phyloP scores from a whole-genome alignment of 2,329 filamentous ascomycete genomes.

The Pyrenophora tritici-repentis region DNA sequence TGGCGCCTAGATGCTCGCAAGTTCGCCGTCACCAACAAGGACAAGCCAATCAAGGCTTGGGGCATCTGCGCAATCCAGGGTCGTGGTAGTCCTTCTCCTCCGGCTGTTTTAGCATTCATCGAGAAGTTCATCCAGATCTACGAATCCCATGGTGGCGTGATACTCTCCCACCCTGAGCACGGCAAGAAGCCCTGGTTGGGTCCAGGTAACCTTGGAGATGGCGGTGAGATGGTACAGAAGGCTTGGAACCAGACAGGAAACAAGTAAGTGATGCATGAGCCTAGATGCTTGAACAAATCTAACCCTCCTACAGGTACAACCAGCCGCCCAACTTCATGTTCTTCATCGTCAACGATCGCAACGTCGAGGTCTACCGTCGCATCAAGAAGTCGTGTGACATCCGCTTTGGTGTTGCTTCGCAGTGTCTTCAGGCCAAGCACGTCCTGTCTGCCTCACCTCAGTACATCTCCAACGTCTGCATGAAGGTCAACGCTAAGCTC shows the following conservation, averaged over 20 bases:
- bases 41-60: slow-evolving; percentile 69
- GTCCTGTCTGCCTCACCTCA: slow-evolving; percentile 73
- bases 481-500: slow-evolving; percentile 97
- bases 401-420: slow-evolving; percentile 79
- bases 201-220: slow-evolving; percentile 37
- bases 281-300: not conserved
- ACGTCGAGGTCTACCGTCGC: slow-evolving; percentile 74
- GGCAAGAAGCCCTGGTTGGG: slow-evolving; percentile 42
- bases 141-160: slow-evolving; percentile 63
- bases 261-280: slow-evolving; percentile 27
- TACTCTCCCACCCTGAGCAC: slow-evolving; percentile 45
- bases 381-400: slow-evolving; percentile 91
- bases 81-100: slow-evolving; percentile 52
- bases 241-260: slow-evolving; percentile 63
- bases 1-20: slow-evolving; percentile 84
- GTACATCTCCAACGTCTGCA: slow-evolving; percentile 89
- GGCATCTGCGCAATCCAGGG: slow-evolving; percentile 70
- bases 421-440: slow-evolving; percentile 75
- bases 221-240: slow-evolving; percentile 58
- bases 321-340: slow-evolving; percentile 75
- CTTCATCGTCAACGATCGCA: slow-evolving; percentile 74
- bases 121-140: slow-evolving; percentile 67
- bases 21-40: slow-evolving; percentile 69
- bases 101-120: slow-evolving; percentile 59
- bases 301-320: slow-evolving; percentile 45